A percentile compares a stretch with the other conserved stretches of the same genome.
These are phyloP conservation scores for Exophiala alcalophila DNA, from an alignment of 2,329 filamentous ascomycete species.

Conservation along the genomic window DNA sequence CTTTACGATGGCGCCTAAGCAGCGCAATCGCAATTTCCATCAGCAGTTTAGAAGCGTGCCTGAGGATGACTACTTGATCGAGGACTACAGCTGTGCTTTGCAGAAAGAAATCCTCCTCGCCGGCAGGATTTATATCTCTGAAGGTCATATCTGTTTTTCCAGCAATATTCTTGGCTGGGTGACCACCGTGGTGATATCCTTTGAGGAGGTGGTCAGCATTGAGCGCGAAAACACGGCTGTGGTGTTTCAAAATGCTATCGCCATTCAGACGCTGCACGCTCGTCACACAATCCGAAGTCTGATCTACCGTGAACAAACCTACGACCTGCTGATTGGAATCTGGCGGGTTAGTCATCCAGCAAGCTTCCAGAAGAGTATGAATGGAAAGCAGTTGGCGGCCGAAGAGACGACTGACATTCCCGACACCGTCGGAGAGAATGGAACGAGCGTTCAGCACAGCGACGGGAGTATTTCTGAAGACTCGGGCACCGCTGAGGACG, in stretches of 20 bases:
- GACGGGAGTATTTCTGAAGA: constrained; percentile 64
- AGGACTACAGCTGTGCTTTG: constrained; percentile 95
- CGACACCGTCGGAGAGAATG: constrained; percentile 68
- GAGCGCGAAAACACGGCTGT: constrained; percentile 96
- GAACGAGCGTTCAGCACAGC: constrained; percentile 46
- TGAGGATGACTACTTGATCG: constrained; percentile 95
- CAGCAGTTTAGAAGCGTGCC: constrained; percentile 91
- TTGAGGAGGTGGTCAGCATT: constrained; percentile 94
- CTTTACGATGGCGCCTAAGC: constrained; percentile 94
- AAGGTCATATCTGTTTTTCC: constrained; percentile 96
- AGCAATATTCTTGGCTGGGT: constrained; percentile 99
- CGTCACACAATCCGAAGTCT: constrained; percentile 96
- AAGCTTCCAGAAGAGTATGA: constrained; percentile 85
- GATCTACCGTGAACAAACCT: constrained; percentile 89
- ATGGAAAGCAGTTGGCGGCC: constrained; percentile 67
- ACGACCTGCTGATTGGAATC: constrained; percentile 94
- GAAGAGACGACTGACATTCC: constrained; percentile 88
- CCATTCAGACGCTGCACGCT: constrained; percentile 92
- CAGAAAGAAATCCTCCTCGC: constrained; percentile 95
- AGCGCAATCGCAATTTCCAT: constrained; percentile 94
- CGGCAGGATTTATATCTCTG: constrained; percentile 90
- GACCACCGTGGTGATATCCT: constrained; percentile 94
- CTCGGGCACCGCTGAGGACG: constrained; percentile 47
- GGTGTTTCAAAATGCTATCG: constrained; percentile 94
- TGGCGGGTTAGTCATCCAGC: constrained; percentile 92